These are phyloP conservation scores for Herpetomonas tarakana DNA, from an alignment of 208 protist species.

Conservation along the genomic window DNA sequence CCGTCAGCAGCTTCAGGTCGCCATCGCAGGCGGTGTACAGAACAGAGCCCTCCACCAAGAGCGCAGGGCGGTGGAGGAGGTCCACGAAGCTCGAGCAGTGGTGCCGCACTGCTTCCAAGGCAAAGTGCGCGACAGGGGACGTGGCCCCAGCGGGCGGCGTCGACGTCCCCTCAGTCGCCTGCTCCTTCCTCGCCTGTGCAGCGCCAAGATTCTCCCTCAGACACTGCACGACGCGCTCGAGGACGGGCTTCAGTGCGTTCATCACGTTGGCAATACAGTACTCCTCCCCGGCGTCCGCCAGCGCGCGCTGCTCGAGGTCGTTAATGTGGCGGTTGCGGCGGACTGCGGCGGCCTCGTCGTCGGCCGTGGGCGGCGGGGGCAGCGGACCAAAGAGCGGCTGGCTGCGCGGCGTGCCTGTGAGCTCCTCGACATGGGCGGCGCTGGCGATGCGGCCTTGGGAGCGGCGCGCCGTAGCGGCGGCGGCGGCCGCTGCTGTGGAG, in stretches of 20 bases:
- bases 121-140: constrained; percentile 8
- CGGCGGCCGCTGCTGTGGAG: constrained; percentile 9
- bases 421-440: constrained; percentile 4
- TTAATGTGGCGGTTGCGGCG: constrained; percentile 8
- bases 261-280: constrained; percentile 16
- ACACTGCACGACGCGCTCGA: constrained; percentile 10
- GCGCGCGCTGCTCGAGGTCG: constrained; percentile 11
- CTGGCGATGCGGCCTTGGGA: constrained; percentile 3
- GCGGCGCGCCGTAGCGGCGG: constrained; percentile 8
- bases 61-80: constrained; percentile 27
- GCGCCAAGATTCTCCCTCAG: background rate
- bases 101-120: constrained; percentile 16
- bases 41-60: constrained; percentile 31
- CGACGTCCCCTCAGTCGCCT: background rate
- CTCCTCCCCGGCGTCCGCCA: constrained; percentile 6
- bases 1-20: constrained; percentile 33
- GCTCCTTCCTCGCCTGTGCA: background rate
- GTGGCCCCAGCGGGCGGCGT: background rate
- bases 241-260: constrained; percentile 18
- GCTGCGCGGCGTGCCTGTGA: background rate
- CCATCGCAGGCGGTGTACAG: constrained; percentile 53
- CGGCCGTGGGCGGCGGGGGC: background rate
- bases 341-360: constrained; percentile 10
- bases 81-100: constrained; percentile 28
- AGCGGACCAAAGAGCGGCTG: background rate